Conservation (phyloP, 129 eudicot species). For the Chrysanthemum seticuspe region DNA sequence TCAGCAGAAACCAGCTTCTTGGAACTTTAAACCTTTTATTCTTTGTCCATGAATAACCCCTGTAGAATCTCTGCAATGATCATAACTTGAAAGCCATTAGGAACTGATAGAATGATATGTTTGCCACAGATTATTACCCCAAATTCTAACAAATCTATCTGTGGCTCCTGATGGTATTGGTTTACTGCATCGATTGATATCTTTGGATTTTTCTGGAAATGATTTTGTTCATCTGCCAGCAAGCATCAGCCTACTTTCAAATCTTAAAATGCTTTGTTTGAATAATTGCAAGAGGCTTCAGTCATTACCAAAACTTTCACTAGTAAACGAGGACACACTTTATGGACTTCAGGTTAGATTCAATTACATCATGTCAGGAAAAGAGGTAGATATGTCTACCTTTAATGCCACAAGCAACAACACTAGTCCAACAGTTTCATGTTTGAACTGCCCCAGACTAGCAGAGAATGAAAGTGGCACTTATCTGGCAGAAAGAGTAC, state of each 20-base stretch:
- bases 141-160: no score
- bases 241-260: slow-evolving; percentile 26
- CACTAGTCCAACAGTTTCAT: slow-evolving; percentile 26
- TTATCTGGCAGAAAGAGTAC: slow-evolving; percentile 10
- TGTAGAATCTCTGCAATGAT: no score
- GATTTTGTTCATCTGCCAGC: slow-evolving; percentile 9
- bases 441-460: slow-evolving; percentile 28
- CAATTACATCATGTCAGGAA: slow-evolving; percentile 1
- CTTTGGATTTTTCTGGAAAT: slow-evolving; percentile 27
- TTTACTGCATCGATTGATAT: not conserved
- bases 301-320: slow-evolving; percentile 24
- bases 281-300: slow-evolving; percentile 25
- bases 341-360: slow-evolving; percentile 22
- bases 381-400: slow-evolving; percentile 13
- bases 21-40: no score
- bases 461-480: slow-evolving; percentile 4
- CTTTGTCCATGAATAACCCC: no score
- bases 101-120: no score
- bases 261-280: slow-evolving; percentile 23
- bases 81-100: no score
- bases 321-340: slow-evolving; percentile 20
- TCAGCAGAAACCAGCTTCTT: no score
- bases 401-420: not conserved
- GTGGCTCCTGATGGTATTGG: slow-evolving; percentile 27
- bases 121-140: no score